Evolutionary conservation across 2,329 filamentous ascomycete genomes (phyloP).

Genomic region (Fusarium solani-melongenae): DNA sequence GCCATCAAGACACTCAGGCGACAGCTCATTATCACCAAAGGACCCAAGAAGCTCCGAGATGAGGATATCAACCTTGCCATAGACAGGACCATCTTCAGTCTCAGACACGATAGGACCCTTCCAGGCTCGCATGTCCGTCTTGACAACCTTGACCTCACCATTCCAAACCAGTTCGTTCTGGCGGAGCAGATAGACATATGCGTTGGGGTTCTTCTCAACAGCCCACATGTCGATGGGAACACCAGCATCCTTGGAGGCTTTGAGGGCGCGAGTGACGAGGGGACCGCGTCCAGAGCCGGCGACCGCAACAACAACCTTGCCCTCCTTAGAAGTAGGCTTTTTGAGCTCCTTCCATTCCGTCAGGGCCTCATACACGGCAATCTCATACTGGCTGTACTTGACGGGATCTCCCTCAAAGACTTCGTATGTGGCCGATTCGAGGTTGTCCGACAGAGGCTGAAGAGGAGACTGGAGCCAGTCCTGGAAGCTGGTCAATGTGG

Average conservation of each 20-base stretch:
- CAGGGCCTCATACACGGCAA: conserved; percentile 83
- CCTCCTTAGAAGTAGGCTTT: conserved; percentile 77
- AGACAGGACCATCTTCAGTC: conserved; percentile 57
- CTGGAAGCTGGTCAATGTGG: conserved; percentile 73
- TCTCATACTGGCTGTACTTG: conserved; percentile 97
- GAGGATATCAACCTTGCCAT: conserved; percentile 86
- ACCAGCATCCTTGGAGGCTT: conserved; percentile 79
- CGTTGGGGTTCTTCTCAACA: conserved; percentile 98
- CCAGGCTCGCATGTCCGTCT: conserved; percentile 98
- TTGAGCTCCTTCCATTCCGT: conserved; percentile 79
- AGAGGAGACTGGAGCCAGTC: conserved; percentile 96
- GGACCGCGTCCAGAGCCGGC: conserved; percentile 94
- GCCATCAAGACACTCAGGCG: conserved; percentile 94
- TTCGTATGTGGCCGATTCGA: conserved; percentile 97
- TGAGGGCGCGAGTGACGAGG: conserved; percentile 86
- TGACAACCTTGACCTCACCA: conserved; percentile 84
- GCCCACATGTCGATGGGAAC: conserved; percentile 89
- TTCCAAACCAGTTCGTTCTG: conserved; percentile 88
- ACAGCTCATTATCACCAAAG: conserved; percentile 97
- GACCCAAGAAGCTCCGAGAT: conserved; percentile 95
- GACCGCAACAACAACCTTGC: conserved; percentile 85
- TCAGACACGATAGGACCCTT: conserved; percentile 75
- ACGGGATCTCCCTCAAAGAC: conserved; percentile 98
- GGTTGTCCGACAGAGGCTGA: conserved; percentile 93
- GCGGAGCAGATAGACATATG: conserved; percentile 89